A percentile compares a stretch with the other conserved stretches of the same genome.
Evolutionary conservation across 1,284 basidiomycete genomes (phyloP).

Genomic region (Heterobasidion parviporum): DNA sequence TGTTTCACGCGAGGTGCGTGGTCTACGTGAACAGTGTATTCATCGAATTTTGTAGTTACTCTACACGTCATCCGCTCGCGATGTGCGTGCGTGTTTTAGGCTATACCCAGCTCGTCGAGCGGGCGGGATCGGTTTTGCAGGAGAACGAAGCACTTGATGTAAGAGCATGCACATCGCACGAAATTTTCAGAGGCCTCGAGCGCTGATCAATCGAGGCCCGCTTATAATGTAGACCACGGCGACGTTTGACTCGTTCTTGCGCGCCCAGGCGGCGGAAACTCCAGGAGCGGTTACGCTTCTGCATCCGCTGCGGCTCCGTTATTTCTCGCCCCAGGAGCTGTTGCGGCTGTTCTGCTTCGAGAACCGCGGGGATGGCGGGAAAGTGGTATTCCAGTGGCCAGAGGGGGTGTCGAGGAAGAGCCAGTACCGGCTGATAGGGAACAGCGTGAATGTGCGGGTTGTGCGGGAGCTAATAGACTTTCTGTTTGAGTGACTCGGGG

Average conservation of each 20-base stretch:
- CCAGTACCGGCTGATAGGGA: conserved; percentile 68
- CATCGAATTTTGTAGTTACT: background rate
- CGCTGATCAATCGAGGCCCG: background rate
- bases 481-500: conserved; percentile 27
- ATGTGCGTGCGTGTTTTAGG: conserved; percentile 30
- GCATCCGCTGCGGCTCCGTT: conserved; percentile 50
- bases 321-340: conserved; percentile 65
- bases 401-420: conserved; percentile 48
- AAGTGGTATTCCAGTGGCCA: conserved; percentile 50
- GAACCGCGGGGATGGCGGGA: conserved; percentile 2
- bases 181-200: background rate
- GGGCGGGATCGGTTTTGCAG: conserved; percentile 68
- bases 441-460: conserved; percentile 71
- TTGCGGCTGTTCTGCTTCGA: conserved; percentile 60
- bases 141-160: conserved; percentile 60
- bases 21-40: background rate
- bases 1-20: conserved; percentile 68
- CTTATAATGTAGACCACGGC: conserved; percentile 41
- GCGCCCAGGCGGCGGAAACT: conserved; percentile 29
- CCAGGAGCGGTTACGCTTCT: conserved; percentile 44
- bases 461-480: conserved; percentile 48
- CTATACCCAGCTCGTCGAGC: conserved; percentile 68
- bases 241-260: conserved; percentile 51
- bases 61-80: background rate
- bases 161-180: conserved; percentile 13